These are phyloP conservation scores for Wickerhamiella bombiphila DNA, from an alignment of 805 yeast species.

Conservation along the genomic window DNA sequence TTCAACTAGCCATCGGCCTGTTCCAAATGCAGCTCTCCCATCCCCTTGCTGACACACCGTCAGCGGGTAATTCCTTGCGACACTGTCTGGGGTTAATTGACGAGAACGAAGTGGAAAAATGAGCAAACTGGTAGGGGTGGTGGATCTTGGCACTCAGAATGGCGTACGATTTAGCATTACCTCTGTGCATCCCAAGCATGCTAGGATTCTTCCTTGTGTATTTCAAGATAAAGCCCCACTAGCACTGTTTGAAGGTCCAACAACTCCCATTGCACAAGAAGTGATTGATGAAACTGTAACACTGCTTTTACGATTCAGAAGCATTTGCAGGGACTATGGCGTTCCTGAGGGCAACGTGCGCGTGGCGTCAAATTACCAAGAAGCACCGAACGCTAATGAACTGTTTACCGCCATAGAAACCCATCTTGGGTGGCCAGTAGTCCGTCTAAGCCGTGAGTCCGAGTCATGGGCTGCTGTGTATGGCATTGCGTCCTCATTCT, in stretches of 20 bases:
- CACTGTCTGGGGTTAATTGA: too few relatives aligned
- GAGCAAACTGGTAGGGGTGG: slow-evolving; percentile 25
- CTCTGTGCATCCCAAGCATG: slow-evolving; percentile 52
- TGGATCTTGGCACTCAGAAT: slow-evolving; percentile 66
- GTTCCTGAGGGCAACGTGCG: slow-evolving; percentile 45
- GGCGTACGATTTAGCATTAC: slow-evolving; percentile 62
- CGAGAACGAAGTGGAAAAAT: too few relatives aligned
- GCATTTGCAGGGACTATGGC: slow-evolving; percentile 61
- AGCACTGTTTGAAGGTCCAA: slow-evolving; percentile 38
- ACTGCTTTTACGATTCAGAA: slow-evolving; percentile 52
- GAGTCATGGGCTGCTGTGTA: slow-evolving; percentile 52
- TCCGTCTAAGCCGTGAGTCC: slow-evolving; percentile 42
- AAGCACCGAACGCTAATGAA: slow-evolving; percentile 48
- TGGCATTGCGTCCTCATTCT: slow-evolving; percentile 62
- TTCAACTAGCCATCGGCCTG: too few relatives aligned
- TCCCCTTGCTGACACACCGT: too few relatives aligned
- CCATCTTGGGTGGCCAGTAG: slow-evolving; percentile 56
- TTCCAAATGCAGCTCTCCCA: too few relatives aligned
- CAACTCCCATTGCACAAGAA: slow-evolving; percentile 19
- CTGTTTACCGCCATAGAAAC: slow-evolving; percentile 40
- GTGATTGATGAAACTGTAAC: slow-evolving; percentile 44
- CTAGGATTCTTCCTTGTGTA: slow-evolving; percentile 63
- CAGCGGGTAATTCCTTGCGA: too few relatives aligned
- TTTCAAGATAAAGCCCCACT: slow-evolving; percentile 62
- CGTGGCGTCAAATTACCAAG: slow-evolving; percentile 63